Conservation (phyloP, 257 asterid genomes). For the Cruciata laevipes region DNA sequence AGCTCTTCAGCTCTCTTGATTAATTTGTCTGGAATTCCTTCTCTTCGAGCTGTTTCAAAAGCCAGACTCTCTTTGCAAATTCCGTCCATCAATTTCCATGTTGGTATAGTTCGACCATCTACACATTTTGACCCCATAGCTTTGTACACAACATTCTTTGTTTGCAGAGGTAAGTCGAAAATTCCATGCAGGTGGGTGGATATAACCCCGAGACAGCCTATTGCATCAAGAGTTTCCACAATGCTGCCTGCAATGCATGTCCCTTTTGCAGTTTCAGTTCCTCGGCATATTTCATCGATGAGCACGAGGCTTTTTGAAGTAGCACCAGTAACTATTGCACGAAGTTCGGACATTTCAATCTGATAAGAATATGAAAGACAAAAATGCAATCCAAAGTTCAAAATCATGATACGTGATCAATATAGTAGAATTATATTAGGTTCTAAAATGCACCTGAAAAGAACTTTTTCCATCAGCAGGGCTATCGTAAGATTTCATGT, state of each 20-base stretch:
- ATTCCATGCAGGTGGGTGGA: slow-evolving; percentile 97
- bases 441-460: slow-evolving; percentile 56
- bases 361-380: slow-evolving; percentile 20
- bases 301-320: slow-evolving; percentile 89
- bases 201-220: slow-evolving; percentile 71
- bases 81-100: slow-evolving; percentile 83
- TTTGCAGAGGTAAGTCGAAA: slow-evolving; percentile 63
- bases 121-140: slow-evolving; percentile 76
- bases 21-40: slow-evolving; percentile 66
- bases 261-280: slow-evolving; percentile 98
- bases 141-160: slow-evolving; percentile 46
- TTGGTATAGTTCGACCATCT: slow-evolving; percentile 59
- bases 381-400: background rate
- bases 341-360: slow-evolving; percentile 98
- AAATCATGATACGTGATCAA: too few relatives aligned
- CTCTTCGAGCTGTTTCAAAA: slow-evolving; percentile 89
- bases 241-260: slow-evolving; percentile 97
- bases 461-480: slow-evolving; percentile 98
- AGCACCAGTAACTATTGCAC: slow-evolving; percentile 63
- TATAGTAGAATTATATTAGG: too few relatives aligned
- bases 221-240: slow-evolving; percentile 67
- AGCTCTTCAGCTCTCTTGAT: slow-evolving; percentile 71
- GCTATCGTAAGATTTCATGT: slow-evolving; percentile 96
- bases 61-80: slow-evolving; percentile 95
- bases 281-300: slow-evolving; percentile 92